Base-by-base conservation (phyloP, 805 yeast genomes). In the Ogataea methylovora region DNA sequence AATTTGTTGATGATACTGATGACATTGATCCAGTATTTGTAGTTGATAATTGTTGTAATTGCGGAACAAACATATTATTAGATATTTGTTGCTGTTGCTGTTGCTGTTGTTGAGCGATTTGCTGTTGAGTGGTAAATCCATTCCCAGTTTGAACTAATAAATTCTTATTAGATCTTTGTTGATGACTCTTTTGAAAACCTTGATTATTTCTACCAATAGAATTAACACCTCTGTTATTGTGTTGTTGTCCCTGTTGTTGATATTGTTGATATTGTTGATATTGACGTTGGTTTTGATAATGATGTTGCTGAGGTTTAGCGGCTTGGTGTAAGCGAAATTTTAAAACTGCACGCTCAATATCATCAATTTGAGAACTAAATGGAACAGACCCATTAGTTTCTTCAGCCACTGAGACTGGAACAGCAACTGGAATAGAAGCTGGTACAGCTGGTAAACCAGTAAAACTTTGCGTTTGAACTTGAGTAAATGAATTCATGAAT, bases 331-430 rank as follows among this genome's bases (percentile, higher is more conserved):
- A 17, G 15, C 30, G 35, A 18, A 30, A 24, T 10, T 13, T 21
- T 19, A 13, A 12, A 9, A 42, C 4, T 7, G 44, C 42, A 8
- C 24, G 13, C 5, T 38, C 42, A 13, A 42, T 36, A 5, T 40
- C 46, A 16, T 42, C 44, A 8, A 38, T 10, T 24, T 42, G 46
- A 3, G 33, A 35, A 24, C 36, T 34, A 20, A 42, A 40, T 2
- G 46, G 27, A 23, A n/a, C 20, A 11, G 33, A 9, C 11, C 18
- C 30, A 4, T 26, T 14, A 13, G 5, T 7, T n/a, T n/a, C n/a
- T n/a, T n/a, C n/a, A n/a, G n/a, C n/a, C n/a, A n/a, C n/a, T n/a
- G n/a, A n/a, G n/a, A n/a, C n/a, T n/a, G n/a, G n/a, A n/a, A n/a
- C n/a, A n/a, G n/a, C n/a, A n/a, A n/a, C n/a, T n/a, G n/a, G n/a